These are phyloP conservation scores for Boletus rubropictus DNA, from an alignment of 768 basidiomycete genomes.

Conservation along the genomic window DNA sequence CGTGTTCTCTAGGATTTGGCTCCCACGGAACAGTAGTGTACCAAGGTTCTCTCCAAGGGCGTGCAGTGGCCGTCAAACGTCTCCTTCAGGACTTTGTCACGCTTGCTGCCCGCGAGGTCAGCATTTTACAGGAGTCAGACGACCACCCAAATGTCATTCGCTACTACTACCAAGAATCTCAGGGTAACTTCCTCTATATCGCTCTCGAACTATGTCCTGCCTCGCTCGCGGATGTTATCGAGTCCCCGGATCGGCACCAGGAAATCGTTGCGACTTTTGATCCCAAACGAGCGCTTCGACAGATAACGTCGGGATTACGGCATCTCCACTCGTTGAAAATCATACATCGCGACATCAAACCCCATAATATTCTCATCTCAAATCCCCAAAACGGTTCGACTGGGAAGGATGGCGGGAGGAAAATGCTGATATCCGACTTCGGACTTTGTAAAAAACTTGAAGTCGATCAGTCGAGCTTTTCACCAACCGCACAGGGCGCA, in stretches of 20 bases:
- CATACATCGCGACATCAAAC: conserved; percentile 98
- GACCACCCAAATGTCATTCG: conserved; percentile 98
- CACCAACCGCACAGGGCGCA: conserved; percentile 86
- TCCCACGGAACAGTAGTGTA: conserved; percentile 97
- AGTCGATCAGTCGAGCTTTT: conserved; percentile 91
- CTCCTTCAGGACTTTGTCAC: conserved; percentile 94
- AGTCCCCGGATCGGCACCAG: conserved; percentile 70
- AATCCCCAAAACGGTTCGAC: conserved; percentile 49
- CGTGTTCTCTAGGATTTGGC: conserved; percentile 64
- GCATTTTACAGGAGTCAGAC: conserved; percentile 92
- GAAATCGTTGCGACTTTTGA: conserved; percentile 77
- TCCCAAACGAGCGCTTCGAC: conserved; percentile 79
- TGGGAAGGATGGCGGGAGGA: conserved; percentile 42
- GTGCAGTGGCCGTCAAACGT: conserved; percentile 97
- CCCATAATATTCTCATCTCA: conserved; percentile 93
- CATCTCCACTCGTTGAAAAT: conserved; percentile 93
- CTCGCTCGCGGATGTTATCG: conserved; percentile 82
- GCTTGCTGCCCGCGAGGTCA: conserved; percentile 88
- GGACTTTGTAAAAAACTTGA: conserved; percentile 95
- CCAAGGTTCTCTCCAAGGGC: conserved; percentile 91
- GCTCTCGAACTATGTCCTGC: conserved; percentile 93
- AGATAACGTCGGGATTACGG: conserved; percentile 81
- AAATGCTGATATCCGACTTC: conserved; percentile 96
- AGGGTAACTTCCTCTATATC: conserved; percentile 93
- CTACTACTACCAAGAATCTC: conserved; percentile 95